A percentile compares a stretch with the other conserved stretches of the same genome.
Evolutionary conservation across 768 basidiomycete species (phyloP).

Genomic region (Suillus sp.): DNA sequence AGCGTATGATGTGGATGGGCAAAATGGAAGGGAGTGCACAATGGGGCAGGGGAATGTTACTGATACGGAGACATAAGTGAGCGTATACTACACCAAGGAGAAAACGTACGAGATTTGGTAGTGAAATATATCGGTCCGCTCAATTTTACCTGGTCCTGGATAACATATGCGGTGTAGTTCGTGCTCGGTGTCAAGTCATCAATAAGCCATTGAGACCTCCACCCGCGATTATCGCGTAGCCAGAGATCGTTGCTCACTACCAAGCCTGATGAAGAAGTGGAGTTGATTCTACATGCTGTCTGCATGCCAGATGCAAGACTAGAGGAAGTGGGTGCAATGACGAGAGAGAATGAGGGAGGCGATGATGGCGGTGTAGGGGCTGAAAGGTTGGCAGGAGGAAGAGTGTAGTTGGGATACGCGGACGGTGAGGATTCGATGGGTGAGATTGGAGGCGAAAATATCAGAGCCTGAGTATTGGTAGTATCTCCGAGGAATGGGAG

Average conservation of each 20-base stretch:
- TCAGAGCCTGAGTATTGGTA: conserved; percentile 67
- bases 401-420: conserved; percentile 74
- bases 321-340: conserved; percentile 54
- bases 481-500: conserved; percentile 72
- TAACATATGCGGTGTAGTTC: conserved; percentile 78
- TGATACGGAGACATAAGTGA: conserved; percentile 24
- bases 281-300: conserved; percentile 61
- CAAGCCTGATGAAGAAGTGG: conserved; percentile 39
- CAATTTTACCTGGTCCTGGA: conserved; percentile 57
- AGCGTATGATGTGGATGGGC: conserved; percentile 69
- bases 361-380: conserved; percentile 44
- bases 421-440: conserved; percentile 37
- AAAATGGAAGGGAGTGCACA: conserved; percentile 71
- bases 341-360: conserved; percentile 52
- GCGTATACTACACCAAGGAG: background rate
- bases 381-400: conserved; percentile 58
- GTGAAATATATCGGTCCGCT: conserved; percentile 69
- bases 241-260: conserved; percentile 52
- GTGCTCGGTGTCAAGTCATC: conserved; percentile 59
- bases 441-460: conserved; percentile 66
- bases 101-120: conserved; percentile 57
- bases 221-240: conserved; percentile 59
- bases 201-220: conserved; percentile 70
- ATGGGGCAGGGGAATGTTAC: conserved; percentile 72
- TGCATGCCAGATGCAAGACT: conserved; percentile 46